Base-by-base conservation (phyloP, 2,329 filamentous ascomycete genomes). In the Mollisia scopiformis region DNA sequence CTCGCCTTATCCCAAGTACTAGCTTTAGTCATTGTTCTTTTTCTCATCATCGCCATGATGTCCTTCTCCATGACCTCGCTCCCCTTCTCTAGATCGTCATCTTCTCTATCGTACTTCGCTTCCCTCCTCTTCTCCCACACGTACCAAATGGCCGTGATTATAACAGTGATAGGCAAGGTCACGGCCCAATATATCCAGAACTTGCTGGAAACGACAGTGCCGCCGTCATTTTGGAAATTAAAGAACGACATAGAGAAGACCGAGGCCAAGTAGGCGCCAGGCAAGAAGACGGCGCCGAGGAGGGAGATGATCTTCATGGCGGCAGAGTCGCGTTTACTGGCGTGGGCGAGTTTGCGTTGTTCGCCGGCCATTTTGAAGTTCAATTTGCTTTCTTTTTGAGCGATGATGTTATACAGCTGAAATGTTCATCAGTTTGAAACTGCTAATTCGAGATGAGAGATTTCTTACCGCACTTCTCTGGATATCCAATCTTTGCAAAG, bases 191-290 rank as follows among this genome's bases (percentile, higher is more conserved):
- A 88, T 59, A 88, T 80, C 85, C 85, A 88, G 21, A 88, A 76
- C 55, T 80, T 73, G 19, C 76, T 71, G 8, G 82, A 82, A 14
- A 87, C 59, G 25, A 51, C 55, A 3, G 49, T 28, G 3, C 23
- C 25, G 5, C 43, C 41, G 2, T 28, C 3, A 11, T 55, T 35
- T 39, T 80, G 80, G 66, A 87, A 88, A 74, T 88, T 81, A 76
- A 88, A 88, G 72, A 88, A 88, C 0, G 84, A 84, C 84, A 87
- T 88, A 77, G 81, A 83, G 66, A 88, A 88, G 31, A 88, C 77
- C 0, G 85, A 88, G 6, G 85, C 81, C 11, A 88, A 78, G 66
- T 83, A 86, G 0, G 85, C 87, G 1, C 84, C 85, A 0, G 86
- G 86, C 3, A 88, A 75, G 66, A 88, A 88, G 33, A 88, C 75